These are phyloP conservation scores for Pythium grandisporangium DNA, from an alignment of 352 stramenopile species.

Conservation along the genomic window DNA sequence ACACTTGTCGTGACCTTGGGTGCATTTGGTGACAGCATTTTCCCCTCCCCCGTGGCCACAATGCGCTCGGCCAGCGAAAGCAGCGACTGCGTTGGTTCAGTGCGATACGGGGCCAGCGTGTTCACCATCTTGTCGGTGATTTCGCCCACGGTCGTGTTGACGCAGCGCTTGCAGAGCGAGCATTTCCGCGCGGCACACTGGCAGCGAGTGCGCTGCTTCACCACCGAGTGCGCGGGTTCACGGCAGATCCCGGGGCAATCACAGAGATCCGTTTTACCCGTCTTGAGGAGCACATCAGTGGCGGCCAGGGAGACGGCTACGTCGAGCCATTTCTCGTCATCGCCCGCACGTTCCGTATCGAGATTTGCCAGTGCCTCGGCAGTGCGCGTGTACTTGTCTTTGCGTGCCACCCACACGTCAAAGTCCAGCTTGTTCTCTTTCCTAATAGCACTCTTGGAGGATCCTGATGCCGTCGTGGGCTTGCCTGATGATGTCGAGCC, in stretches of 20 bases:
- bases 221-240: conserved; percentile 46
- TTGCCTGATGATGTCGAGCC: neutral
- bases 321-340: conserved; percentile 61
- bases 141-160: conserved; percentile 37
- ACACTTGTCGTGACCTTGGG: conserved; percentile 44
- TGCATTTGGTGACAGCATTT: conserved; percentile 20
- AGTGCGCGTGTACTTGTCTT: conserved; percentile 84
- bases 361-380: conserved; percentile 47
- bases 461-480: too few species aligned
- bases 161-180: conserved; percentile 60
- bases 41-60: conserved; percentile 37
- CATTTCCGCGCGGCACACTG: conserved; percentile 77
- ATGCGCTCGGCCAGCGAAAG: conserved; percentile 42
- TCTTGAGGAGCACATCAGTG: conserved; percentile 74
- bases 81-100: conserved; percentile 17
- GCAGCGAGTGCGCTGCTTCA: conserved; percentile 63
- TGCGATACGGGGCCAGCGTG: conserved; percentile 39
- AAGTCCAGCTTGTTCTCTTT: conserved; percentile 44
- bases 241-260: conserved; percentile 65
- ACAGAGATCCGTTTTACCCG: conserved; percentile 51
- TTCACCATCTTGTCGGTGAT: conserved; percentile 62
- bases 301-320: conserved; percentile 65
- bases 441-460: too few species aligned
- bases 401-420: conserved; percentile 74
- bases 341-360: conserved; percentile 44